A percentile compares a stretch with the other conserved stretches of the same genome.
phyloP scores from a whole-genome alignment of 2,329 filamentous ascomycete species.

The Penicillium sp. region DNA sequence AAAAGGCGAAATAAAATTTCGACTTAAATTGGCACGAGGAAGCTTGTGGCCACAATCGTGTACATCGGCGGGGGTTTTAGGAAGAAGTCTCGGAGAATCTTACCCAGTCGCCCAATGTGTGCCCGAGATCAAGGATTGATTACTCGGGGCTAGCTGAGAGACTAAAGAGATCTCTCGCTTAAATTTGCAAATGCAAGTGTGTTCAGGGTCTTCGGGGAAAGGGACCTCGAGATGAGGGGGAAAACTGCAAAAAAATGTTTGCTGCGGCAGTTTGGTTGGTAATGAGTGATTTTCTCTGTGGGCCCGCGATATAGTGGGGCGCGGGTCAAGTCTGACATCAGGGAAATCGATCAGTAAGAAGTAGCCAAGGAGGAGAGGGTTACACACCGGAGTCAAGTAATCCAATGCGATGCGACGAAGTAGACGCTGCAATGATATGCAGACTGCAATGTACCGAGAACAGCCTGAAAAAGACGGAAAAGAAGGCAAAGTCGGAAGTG shows the following conservation, averaged over 20 bases:
- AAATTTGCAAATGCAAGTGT: constrained; percentile 3
- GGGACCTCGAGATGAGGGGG: constrained; percentile 18
- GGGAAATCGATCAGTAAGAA: constrained; percentile 7
- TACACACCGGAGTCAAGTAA: background rate
- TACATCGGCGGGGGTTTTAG: constrained; percentile 32
- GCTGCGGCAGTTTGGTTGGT: constrained; percentile 20
- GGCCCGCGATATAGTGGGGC: constrained; percentile 26
- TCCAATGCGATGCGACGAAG: background rate
- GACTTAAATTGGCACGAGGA: constrained; percentile 36
- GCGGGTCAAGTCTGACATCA: constrained; percentile 27
- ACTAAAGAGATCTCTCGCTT: constrained; percentile 5
- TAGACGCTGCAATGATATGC: background rate
- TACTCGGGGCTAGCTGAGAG: constrained; percentile 12
- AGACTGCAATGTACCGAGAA: constrained; percentile 5
- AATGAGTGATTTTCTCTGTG: constrained; percentile 30
- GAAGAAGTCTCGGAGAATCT: constrained; percentile 14
- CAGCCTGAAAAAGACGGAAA: background rate
- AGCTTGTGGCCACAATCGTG: constrained; percentile 35
- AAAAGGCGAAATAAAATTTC: constrained; percentile 54
- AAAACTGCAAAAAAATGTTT: constrained; percentile 22
- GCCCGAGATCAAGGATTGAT: constrained; percentile 19
- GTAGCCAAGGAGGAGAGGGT: background rate
- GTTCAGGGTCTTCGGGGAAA: constrained; percentile 4
- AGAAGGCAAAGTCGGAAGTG: background rate
- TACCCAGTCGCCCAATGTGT: constrained; percentile 18